Evolutionary conservation across 2,329 filamentous ascomycete species (phyloP).

Genomic region (Periconia sp.): DNA sequence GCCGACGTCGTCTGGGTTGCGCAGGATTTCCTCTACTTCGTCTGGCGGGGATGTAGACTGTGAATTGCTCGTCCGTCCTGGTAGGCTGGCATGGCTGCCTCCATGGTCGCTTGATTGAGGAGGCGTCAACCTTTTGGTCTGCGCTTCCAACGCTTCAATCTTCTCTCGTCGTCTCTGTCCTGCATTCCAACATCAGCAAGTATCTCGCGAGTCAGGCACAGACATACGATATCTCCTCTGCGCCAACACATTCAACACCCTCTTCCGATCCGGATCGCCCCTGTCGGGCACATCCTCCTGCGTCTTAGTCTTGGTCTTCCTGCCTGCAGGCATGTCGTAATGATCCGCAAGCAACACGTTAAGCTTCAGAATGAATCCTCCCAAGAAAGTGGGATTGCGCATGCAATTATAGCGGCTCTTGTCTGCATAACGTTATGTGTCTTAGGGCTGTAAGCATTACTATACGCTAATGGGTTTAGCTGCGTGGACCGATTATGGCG

Average conservation of each 20-base stretch:
- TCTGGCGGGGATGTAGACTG: background rate
- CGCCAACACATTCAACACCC: constrained; percentile 37
- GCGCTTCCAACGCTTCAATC: constrained; percentile 31
- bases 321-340: constrained; percentile 31
- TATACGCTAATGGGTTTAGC: constrained; percentile 7
- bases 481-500: constrained; percentile 5
- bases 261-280: constrained; percentile 38
- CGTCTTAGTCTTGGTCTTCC: constrained; percentile 26
- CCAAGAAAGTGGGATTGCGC: too few species aligned
- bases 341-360: constrained; percentile 13
- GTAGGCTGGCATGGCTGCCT: too few species aligned
- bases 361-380: too few species aligned
- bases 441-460: background rate
- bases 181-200: constrained; percentile 7
- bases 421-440: constrained; percentile 36
- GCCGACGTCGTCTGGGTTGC: constrained; percentile 4
- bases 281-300: constrained; percentile 23
- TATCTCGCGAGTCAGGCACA: background rate
- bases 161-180: constrained; percentile 34
- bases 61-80: background rate
- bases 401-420: too few species aligned
- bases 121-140: constrained; percentile 14
- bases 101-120: constrained; percentile 1
- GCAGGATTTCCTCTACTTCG: constrained; percentile 16
- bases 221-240: constrained; percentile 38